Conservation (phyloP, 306 rosid genomes). For the Lotus japonicus region DNA sequence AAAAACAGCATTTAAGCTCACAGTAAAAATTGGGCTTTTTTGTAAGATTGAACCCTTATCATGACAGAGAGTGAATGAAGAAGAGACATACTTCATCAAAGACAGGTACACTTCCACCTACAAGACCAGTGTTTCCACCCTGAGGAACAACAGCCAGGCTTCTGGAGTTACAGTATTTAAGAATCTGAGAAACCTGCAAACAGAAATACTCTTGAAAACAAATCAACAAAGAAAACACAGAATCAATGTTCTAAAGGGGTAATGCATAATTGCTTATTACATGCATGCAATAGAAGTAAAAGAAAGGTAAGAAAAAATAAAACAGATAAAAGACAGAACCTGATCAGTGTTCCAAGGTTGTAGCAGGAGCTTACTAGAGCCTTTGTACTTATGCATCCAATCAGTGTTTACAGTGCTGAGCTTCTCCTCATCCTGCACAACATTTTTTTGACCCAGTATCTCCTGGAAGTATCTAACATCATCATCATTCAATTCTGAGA, state of each 20-base stretch:
- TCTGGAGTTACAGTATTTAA: conserved; percentile 77
- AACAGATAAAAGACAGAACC: conserved; percentile 43
- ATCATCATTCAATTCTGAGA: conserved; percentile 55
- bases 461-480: conserved; percentile 63
- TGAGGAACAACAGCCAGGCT: conserved; percentile 90
- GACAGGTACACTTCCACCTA: conserved; percentile 96
- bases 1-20: neutral
- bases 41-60: neutral
- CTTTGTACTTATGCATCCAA: conserved; percentile 85
- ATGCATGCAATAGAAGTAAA: neutral
- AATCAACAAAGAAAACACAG: neutral
- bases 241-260: conserved; percentile 4
- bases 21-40: neutral
- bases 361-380: conserved; percentile 71
- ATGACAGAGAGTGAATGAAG: conserved; percentile 2
- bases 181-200: conserved; percentile 75
- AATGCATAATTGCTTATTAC: neutral
- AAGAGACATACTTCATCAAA: conserved; percentile 72
- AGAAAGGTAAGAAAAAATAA: neutral
- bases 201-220: neutral
- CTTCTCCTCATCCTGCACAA: conserved; percentile 74
- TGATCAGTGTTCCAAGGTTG: conserved; percentile 72
- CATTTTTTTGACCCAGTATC: conserved; percentile 67
- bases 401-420: conserved; percentile 67
- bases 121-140: conserved; percentile 99